Base-by-base conservation (phyloP, 208 protist species). In the Porcisia hertigi region DNA sequence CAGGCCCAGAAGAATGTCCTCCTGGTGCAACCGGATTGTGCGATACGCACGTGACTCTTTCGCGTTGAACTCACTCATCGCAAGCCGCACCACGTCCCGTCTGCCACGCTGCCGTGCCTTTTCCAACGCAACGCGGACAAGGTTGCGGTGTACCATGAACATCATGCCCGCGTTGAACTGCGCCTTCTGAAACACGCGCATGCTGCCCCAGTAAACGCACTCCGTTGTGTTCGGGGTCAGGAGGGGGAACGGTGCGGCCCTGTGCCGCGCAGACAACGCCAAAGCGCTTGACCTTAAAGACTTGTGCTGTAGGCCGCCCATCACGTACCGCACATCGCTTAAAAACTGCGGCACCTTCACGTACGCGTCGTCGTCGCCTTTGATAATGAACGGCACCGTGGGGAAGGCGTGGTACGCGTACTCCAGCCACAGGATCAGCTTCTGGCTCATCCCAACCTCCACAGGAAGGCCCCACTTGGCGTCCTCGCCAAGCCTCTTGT, bases 361-460 rank as follows among this genome's bases (percentile, higher is more conserved):
- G 66, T 85, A 90, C 49, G 78, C 81, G 65, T 90, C 86, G 72
- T 90, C 86, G 65, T 90, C 86, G 23, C 80, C 77, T 66, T 88
- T 90, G 39, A 75, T 75, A 62, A 90, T 57, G 75, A 80, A 90
- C 53, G 59, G 53, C 43, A 80, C 80, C 18, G 76, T 67, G 30
- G 77, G 76, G 66, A 88, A 90, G 0, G 75, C 34, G 55, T 73
- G 59, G 70, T 88, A 77, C 67, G 80, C 79, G 57, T 85, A 79
- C 5, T 79, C n/a, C 64, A 87, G 79, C 83, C 80, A 86, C 45
- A 86, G 54, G 45, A 83, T 72, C 52, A 75, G 67, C 71, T 90
- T 90, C 63, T 82, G 79, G 36, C 71, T 81, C 75, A 87, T 80
- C 14, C 67, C 82, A 18, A 89, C 66, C 59, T 84, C 82, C 39